Percentiles rank a stretch among this genome's conserved stretches.
Evolutionary conservation across 2,329 filamentous ascomycete species (phyloP).

Genomic region (Cryphonectria nitschkei): DNA sequence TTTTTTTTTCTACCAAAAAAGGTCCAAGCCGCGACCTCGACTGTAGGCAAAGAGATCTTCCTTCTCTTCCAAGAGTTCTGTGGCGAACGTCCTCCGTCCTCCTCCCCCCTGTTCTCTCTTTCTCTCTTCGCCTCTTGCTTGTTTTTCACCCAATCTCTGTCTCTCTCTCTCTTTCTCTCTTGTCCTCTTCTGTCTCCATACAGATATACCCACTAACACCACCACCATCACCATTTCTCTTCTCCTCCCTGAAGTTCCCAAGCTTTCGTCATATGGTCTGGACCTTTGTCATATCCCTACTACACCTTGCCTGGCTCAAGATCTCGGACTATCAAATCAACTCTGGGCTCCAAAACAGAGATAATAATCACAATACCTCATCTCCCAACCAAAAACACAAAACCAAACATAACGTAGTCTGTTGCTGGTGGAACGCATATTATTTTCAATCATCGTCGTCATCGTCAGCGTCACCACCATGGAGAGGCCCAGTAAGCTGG

Average conservation of each 20-base stretch:
- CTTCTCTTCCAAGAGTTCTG: not conserved
- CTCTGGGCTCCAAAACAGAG: not conserved
- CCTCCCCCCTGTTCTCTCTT: constrained; percentile 12
- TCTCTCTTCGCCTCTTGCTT: not conserved
- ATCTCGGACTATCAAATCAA: not conserved
- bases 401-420: not conserved
- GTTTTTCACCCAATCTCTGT: not conserved
- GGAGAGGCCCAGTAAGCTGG: constrained; percentile 24
- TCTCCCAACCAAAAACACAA: too few relatives aligned
- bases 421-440: not conserved
- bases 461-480: constrained; percentile 10
- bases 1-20: constrained; percentile 18
- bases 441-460: not conserved
- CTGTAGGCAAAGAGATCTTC: not conserved
- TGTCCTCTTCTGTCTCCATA: not conserved
- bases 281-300: constrained; percentile 6
- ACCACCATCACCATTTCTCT: not conserved
- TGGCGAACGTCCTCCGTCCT: not conserved
- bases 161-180: not conserved
- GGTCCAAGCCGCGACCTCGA: not conserved
- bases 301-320: not conserved
- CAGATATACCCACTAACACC: not conserved
- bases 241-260: not conserved
- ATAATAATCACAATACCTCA: not conserved
- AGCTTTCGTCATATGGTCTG: not conserved